Evolutionary conservation across 1,284 basidiomycete genomes (phyloP).

Genomic region (Leccinum angustisporum): DNA sequence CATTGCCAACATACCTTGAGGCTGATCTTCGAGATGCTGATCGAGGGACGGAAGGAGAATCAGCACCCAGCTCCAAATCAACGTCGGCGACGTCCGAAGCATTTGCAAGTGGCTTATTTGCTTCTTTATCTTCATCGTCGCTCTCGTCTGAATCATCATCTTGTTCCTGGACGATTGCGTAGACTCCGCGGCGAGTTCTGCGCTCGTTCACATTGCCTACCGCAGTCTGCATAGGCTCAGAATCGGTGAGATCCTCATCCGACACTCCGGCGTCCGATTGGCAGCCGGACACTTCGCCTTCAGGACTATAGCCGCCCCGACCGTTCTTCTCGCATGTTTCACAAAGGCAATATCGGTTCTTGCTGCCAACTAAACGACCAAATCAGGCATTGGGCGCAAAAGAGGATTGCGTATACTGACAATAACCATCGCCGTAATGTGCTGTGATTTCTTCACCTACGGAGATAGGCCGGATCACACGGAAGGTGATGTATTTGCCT

Average conservation of each 20-base stretch:
- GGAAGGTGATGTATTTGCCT: slow-evolving; percentile 87
- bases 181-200: slow-evolving; percentile 74
- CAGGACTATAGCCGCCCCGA: slow-evolving; percentile 71
- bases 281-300: slow-evolving; percentile 49
- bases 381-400: slow-evolving; percentile 18
- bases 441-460: slow-evolving; percentile 86
- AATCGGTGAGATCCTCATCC: slow-evolving; percentile 44
- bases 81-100: slow-evolving; percentile 46
- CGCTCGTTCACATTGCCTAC: slow-evolving; percentile 65
- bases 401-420: slow-evolving; percentile 45
- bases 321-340: slow-evolving; percentile 83
- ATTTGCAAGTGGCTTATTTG: slow-evolving; percentile 43
- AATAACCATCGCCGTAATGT: slow-evolving; percentile 83
- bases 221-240: slow-evolving; percentile 35
- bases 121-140: slow-evolving; percentile 50
- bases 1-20: slow-evolving; percentile 29
- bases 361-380: slow-evolving; percentile 66
- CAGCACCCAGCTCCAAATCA: slow-evolving; percentile 53
- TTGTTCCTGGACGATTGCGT: slow-evolving; percentile 61
- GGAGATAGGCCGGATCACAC: slow-evolving; percentile 76
- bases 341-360: slow-evolving; percentile 86
- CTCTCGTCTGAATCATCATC: slow-evolving; percentile 55
- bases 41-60: slow-evolving; percentile 32
- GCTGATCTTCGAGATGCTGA: slow-evolving; percentile 30
- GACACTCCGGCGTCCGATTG: slow-evolving; percentile 46